Conservation (phyloP, 2,329 filamentous ascomycete species). For the Aphanoascus verrucosus region DNA sequence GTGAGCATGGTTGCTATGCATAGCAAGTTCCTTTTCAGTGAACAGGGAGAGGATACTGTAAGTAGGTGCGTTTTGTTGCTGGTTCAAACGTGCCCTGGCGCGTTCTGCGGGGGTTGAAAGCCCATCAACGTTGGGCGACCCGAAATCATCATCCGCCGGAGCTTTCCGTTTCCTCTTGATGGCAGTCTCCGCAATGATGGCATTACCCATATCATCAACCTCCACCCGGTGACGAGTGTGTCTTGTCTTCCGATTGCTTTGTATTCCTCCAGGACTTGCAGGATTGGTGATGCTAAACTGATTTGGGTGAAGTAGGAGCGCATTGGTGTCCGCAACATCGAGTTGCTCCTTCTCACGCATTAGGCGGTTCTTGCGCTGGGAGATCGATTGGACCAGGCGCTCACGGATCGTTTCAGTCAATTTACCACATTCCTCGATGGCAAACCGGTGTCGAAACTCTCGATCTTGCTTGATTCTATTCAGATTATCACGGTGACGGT, state of each 20-base stretch:
- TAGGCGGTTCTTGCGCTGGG: slow-evolving; percentile 46
- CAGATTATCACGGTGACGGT: slow-evolving; percentile 46
- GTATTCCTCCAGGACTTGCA: slow-evolving; percentile 50
- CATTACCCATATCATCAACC: slow-evolving; percentile 42
- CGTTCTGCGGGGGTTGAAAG: slow-evolving; percentile 42
- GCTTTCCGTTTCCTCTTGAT: slow-evolving; percentile 51
- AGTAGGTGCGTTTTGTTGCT: slow-evolving; percentile 48
- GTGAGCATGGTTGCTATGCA: slow-evolving; percentile 52
- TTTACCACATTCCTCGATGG: slow-evolving; percentile 51
- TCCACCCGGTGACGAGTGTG: slow-evolving; percentile 48
- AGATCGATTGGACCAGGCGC: slow-evolving; percentile 48
- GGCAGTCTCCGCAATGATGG: slow-evolving; percentile 38
- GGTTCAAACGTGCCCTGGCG: slow-evolving; percentile 42
- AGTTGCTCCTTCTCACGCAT: slow-evolving; percentile 57
- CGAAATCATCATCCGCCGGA: slow-evolving; percentile 46
- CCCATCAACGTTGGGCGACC: slow-evolving; percentile 46
- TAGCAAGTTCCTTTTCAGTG: slow-evolving; percentile 55
- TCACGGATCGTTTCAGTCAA: slow-evolving; percentile 51
- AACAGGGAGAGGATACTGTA: slow-evolving; percentile 56
- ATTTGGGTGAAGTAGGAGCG: slow-evolving; percentile 53
- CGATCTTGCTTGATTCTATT: slow-evolving; percentile 48
- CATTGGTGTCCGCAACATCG: slow-evolving; percentile 56
- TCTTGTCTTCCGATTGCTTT: slow-evolving; percentile 52
- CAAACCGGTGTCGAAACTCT: slow-evolving; percentile 50
- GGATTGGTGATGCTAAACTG: slow-evolving; percentile 57